These are phyloP conservation scores for Lipomyces japonicus DNA, from an alignment of 805 yeast genomes.

Conservation along the genomic window DNA sequence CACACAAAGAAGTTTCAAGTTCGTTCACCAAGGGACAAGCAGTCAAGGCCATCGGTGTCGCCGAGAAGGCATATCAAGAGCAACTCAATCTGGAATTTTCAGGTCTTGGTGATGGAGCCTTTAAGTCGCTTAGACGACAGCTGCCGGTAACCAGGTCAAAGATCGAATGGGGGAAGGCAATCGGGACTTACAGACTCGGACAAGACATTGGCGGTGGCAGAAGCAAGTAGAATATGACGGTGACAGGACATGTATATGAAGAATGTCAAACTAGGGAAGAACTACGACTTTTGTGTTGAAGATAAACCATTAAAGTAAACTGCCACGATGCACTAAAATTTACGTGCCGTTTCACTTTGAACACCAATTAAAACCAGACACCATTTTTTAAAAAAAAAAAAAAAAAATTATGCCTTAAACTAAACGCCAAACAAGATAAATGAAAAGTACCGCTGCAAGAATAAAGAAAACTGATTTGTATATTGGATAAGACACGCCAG, in stretches of 20 bases:
- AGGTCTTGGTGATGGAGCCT: slow-evolving; percentile 70
- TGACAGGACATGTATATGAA: too few species aligned
- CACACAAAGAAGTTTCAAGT: slow-evolving; percentile 36
- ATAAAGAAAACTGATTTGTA: slow-evolving; percentile 46
- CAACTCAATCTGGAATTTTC: slow-evolving; percentile 59
- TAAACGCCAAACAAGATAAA: slow-evolving; percentile 18
- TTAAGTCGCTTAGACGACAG: slow-evolving; percentile 83
- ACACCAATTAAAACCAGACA: too few species aligned
- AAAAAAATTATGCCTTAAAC: too few species aligned
- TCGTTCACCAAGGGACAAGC: slow-evolving; percentile 20
- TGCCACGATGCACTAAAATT: too few species aligned
- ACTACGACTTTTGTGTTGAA: too few species aligned
- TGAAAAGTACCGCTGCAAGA: slow-evolving; percentile 11
- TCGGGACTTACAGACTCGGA: slow-evolving; percentile 84
- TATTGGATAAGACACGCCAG: slow-evolving; percentile 49
- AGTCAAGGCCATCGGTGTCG: slow-evolving; percentile 48
- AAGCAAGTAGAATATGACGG: not conserved
- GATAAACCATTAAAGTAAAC: too few species aligned
- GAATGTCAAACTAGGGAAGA: too few species aligned
- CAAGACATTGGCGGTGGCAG: slow-evolving; percentile 52
- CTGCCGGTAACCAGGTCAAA: slow-evolving; percentile 88
- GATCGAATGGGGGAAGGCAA: slow-evolving; percentile 92
- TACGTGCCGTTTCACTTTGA: too few species aligned
- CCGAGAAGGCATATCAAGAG: slow-evolving; percentile 60
- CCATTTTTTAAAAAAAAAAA: too few species aligned